Conservation (phyloP, 2,329 filamentous ascomycete genomes). For the Colletotrichum salicis region DNA sequence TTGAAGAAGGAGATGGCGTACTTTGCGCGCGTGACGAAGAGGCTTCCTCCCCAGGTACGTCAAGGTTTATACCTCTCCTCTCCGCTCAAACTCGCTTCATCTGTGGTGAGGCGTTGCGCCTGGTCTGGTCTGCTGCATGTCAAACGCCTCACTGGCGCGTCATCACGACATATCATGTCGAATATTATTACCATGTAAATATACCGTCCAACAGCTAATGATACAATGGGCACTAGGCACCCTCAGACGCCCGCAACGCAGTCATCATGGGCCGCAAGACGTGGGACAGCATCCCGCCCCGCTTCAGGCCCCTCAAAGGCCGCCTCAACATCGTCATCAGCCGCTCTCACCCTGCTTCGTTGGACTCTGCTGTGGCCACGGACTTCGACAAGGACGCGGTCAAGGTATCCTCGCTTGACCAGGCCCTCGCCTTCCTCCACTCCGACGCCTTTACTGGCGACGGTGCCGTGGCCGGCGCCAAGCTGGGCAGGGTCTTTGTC, state of each 20-base stretch:
- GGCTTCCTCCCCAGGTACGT: constrained; percentile 57
- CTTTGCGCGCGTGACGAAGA: constrained; percentile 89
- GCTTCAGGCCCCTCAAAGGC: constrained; percentile 81
- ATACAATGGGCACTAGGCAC: constrained; percentile 34
- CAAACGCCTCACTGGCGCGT: too few species aligned
- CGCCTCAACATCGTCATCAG: constrained; percentile 86
- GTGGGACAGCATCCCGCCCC: constrained; percentile 87
- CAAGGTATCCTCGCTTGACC: constrained; percentile 67
- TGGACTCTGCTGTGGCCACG: constrained; percentile 20
- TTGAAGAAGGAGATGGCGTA: constrained; percentile 94
- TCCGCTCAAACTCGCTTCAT: neutral
- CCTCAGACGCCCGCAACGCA: constrained; percentile 66
- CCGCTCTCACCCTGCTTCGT: constrained; percentile 52
- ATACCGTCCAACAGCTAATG: neutral
- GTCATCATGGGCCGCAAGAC: constrained; percentile 99
- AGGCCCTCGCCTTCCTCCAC: constrained; percentile 62
- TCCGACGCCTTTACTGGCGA: constrained; percentile 42
- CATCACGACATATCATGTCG: neutral
- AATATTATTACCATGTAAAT: neutral
- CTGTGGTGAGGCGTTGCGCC: too few species aligned
- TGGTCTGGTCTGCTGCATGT: too few species aligned
- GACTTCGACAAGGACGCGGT: constrained; percentile 60
- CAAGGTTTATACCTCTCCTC: neutral
- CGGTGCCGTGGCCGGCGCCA: constrained; percentile 23
- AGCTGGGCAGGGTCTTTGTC: constrained; percentile 75